A percentile compares a stretch with the other conserved stretches of the same genome.
phyloP scores from a whole-genome alignment of 805 yeast genomes.

The Saturnispora diversa region DNA sequence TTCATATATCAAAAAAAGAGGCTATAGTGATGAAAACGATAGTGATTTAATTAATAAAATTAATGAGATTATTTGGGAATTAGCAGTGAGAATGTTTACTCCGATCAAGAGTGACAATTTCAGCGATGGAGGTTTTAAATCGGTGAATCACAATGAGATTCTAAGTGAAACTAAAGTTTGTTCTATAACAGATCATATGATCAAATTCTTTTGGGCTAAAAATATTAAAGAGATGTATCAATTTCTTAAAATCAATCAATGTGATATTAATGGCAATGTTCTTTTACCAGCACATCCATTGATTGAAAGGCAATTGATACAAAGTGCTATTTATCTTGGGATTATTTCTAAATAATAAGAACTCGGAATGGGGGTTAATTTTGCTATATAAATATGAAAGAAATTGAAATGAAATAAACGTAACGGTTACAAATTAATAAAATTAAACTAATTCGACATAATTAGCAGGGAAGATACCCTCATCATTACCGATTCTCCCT shows the following conservation, averaged over 20 bases:
- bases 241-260: constrained; percentile 19
- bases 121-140: constrained; percentile 11
- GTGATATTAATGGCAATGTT: constrained; percentile 15
- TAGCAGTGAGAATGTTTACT: constrained; percentile 16
- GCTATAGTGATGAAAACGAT: constrained; percentile 2
- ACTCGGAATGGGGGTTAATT: background rate
- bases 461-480: constrained; percentile 96
- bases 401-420: too few relatives aligned
- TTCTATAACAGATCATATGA: constrained; percentile 26
- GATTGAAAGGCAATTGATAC: constrained; percentile 14
- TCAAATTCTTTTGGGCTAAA: constrained; percentile 26
- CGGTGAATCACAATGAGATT: constrained; percentile 3
- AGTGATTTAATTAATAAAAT: constrained; percentile 13
- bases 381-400: constrained; percentile 4
- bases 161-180: constrained; percentile 19
- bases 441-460: constrained; percentile 72
- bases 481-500: constrained; percentile 72
- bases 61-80: constrained; percentile 20
- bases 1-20: constrained; percentile 9
- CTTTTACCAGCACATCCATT: constrained; percentile 14
- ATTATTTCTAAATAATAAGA: constrained; percentile 13
- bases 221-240: constrained; percentile 20
- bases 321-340: constrained; percentile 19
- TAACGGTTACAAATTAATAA: too few relatives aligned
- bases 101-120: constrained; percentile 8